Conservation (phyloP, 169 alveolate species). For the Eimeria sp. region DNA sequence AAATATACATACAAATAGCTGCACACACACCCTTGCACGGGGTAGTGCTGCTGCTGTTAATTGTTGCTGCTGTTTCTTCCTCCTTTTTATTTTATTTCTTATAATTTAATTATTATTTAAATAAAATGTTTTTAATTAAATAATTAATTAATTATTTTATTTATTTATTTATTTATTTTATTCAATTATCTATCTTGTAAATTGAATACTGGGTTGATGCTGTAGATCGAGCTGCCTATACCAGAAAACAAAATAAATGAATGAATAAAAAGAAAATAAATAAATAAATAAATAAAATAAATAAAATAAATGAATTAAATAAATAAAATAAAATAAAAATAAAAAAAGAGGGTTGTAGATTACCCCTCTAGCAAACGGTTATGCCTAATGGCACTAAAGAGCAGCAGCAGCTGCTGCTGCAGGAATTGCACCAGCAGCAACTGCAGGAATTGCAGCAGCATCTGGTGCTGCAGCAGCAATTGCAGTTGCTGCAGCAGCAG, state of each 20-base stretch:
- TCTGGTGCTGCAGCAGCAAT: slow-evolving; percentile 4
- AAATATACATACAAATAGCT: no score
- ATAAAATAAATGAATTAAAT: neutral
- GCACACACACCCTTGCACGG: neutral
- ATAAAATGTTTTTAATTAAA: neutral
- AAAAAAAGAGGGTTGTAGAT: no score
- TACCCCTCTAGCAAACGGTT: no score
- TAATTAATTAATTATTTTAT: no score
- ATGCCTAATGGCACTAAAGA: neutral
- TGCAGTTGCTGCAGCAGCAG: neutral
- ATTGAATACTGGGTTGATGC: no score
- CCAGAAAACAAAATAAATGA: neutral
- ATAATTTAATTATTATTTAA: neutral
- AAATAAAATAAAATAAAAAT: neutral
- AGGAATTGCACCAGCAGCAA: neutral
- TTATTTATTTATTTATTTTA: no score
- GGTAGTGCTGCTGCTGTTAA: neutral
- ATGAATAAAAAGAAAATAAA: neutral
- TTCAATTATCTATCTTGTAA: no score
- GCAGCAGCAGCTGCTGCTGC: neutral
- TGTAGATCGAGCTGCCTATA: slow-evolving; percentile 6
- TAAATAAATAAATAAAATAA: neutral
- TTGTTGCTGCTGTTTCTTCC: neutral
- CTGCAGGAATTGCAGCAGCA: neutral
- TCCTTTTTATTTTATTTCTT: neutral